Evolutionary conservation across 1,284 basidiomycete genomes (phyloP).

Genomic region (Hemileia vastatrix): DNA sequence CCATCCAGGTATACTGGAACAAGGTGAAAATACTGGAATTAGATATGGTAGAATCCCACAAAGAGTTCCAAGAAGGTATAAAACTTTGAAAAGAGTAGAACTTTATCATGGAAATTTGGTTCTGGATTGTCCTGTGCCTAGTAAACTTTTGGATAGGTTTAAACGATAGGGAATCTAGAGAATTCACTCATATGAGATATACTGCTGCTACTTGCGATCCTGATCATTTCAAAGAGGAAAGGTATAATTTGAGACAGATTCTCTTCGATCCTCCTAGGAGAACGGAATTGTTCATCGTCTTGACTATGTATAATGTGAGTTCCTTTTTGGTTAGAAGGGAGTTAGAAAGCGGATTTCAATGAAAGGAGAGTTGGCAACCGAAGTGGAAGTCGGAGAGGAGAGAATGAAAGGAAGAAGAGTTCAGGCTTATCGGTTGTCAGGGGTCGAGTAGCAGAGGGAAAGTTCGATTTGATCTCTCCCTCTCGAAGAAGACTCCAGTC

Average conservation of each 20-base stretch:
- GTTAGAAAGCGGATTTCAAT: no score
- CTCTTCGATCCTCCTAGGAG: conserved; percentile 38
- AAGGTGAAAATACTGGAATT: conserved; percentile 30
- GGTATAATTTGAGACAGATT: conserved; percentile 38
- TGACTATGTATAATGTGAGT: conserved; percentile 49
- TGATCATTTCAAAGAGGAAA: conserved; percentile 69
- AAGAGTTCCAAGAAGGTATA: conserved; percentile 36
- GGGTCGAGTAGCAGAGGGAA: no score
- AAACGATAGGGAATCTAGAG: conserved; percentile 31
- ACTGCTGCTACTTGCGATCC: conserved; percentile 76
- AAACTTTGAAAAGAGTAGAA: conserved; percentile 24
- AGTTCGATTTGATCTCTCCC: no score
- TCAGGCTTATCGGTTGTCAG: no score
- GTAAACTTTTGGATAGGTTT: conserved; percentile 59
- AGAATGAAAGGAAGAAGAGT: no score
- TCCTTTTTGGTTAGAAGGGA: no score
- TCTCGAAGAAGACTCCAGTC: no score
- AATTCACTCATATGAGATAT: conserved; percentile 24
- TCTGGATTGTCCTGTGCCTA: conserved; percentile 22
- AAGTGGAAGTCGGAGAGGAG: no score
- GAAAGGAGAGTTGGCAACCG: no score
- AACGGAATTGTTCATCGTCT: conserved; percentile 40
- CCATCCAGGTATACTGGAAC: conserved; percentile 31
- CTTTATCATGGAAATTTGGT: conserved; percentile 23
- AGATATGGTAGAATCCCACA: conserved; percentile 38